phyloP scores from a whole-genome alignment of 2,329 filamentous ascomycete species.

The Lachnellula cervina region DNA sequence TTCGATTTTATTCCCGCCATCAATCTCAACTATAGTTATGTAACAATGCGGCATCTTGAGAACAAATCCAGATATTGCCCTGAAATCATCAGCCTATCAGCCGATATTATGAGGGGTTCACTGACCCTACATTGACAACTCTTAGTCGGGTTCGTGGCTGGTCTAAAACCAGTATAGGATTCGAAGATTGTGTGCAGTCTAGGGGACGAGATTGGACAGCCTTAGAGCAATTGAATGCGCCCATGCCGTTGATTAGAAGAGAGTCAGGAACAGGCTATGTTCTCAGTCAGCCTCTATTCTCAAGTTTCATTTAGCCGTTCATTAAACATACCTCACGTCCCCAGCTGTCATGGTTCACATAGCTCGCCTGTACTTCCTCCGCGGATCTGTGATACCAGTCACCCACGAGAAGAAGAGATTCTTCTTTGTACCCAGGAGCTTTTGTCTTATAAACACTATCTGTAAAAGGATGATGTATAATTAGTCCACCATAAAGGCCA shows the following conservation, averaged over 20 bases:
- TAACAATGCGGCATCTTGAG: slow-evolving; percentile 30
- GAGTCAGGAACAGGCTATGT: slow-evolving; percentile 42
- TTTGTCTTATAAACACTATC: slow-evolving; percentile 18
- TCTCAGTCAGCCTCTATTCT: not conserved
- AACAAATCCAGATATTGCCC: slow-evolving; percentile 37
- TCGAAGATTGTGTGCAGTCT: slow-evolving; percentile 32
- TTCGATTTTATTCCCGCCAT: slow-evolving; percentile 35
- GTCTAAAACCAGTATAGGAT: slow-evolving; percentile 22
- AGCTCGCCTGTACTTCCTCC: slow-evolving; percentile 37
- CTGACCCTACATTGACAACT: slow-evolving; percentile 39
- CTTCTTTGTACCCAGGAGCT: slow-evolving; percentile 32
- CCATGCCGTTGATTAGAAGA: slow-evolving; percentile 41
- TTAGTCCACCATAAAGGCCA: slow-evolving; percentile 41
- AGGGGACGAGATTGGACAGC: slow-evolving; percentile 39
- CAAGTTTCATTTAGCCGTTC: not conserved
- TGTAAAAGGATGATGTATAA: slow-evolving; percentile 35
- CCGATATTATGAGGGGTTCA: not conserved
- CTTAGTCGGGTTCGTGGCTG: slow-evolving; percentile 30
- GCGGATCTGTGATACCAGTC: slow-evolving; percentile 44
- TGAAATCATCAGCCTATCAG: slow-evolving; percentile 13
- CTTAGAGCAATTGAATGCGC: slow-evolving; percentile 40
- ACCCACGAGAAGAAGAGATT: slow-evolving; percentile 40
- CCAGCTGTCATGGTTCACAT: slow-evolving; percentile 37
- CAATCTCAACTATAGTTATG: slow-evolving; percentile 35
- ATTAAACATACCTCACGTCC: slow-evolving; percentile 35